phyloP scores from a whole-genome alignment of 805 yeast species.

The Yarrowia sp. region DNA sequence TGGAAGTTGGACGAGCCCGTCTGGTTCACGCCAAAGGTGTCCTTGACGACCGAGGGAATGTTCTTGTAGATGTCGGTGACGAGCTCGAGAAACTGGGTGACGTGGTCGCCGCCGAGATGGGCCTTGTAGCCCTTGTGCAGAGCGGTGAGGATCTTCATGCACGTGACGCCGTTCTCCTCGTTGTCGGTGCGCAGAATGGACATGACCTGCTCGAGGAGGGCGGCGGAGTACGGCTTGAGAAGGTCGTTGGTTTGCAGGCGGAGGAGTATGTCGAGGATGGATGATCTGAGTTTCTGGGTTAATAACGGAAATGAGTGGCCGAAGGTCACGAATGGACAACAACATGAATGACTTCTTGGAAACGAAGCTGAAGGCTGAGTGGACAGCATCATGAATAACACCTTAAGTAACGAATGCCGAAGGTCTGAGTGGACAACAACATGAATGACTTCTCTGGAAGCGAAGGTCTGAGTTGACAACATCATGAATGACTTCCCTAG shows the following conservation, averaged over 20 bases:
- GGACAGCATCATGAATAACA: no score
- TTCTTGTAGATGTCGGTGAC: slow-evolving; percentile 76
- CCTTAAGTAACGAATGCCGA: no score
- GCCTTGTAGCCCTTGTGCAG: slow-evolving; percentile 81
- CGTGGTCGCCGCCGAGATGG: slow-evolving; percentile 57
- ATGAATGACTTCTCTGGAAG: no score
- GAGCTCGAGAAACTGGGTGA: slow-evolving; percentile 72
- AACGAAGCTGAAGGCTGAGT: no score
- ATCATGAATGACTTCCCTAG: no score
- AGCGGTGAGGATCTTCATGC: slow-evolving; percentile 82
- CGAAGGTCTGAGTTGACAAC: no score
- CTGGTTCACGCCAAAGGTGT: slow-evolving; percentile 48
- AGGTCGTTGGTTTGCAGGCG: slow-evolving; percentile 80
- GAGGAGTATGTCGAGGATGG: slow-evolving; percentile 74
- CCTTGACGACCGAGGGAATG: slow-evolving; percentile 70
- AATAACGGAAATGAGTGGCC: slow-evolving; percentile 31
- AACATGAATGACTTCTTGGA: no score
- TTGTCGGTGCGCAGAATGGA: slow-evolving; percentile 69
- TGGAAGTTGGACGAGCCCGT: slow-evolving; percentile 34
- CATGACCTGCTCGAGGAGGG: slow-evolving; percentile 59
- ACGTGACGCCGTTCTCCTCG: slow-evolving; percentile 91
- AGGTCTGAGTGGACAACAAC: no score
- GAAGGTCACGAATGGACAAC: neutral
- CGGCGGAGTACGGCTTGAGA: slow-evolving; percentile 65
- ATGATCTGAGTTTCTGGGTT: slow-evolving; percentile 63